These are phyloP conservation scores for Rubroshorea leprosula DNA, from an alignment of 345 rosid species.

Conservation along the genomic window DNA sequence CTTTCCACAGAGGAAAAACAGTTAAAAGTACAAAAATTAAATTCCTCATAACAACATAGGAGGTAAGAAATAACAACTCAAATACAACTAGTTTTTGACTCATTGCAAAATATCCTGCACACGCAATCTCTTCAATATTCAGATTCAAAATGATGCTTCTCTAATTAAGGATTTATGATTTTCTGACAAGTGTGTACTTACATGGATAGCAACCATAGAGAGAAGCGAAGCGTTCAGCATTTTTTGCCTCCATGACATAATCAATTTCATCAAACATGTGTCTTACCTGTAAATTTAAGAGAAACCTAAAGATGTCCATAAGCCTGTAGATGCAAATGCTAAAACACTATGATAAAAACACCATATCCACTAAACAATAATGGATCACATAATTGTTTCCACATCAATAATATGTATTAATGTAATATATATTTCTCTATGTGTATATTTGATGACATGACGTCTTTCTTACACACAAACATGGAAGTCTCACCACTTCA, in stretches of 20 bases:
- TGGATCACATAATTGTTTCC: background rate
- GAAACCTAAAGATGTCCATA: conserved; percentile 38
- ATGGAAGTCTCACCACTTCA: conserved; percentile 65
- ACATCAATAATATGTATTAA: background rate
- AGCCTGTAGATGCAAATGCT: conserved; percentile 22
- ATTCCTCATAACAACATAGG: conserved; percentile 5
- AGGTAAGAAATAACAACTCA: background rate
- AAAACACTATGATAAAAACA: background rate
- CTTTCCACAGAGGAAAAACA: background rate
- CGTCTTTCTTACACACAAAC: no score
- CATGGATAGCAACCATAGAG: conserved; percentile 52
- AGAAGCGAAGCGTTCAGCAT: conserved; percentile 91
- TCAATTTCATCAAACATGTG: conserved; percentile 99
- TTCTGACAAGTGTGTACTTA: conserved; percentile 27
- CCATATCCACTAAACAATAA: no score
- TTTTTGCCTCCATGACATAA: conserved; percentile 77
- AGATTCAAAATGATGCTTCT: no score
- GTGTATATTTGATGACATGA: no score
- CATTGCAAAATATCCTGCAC: background rate
- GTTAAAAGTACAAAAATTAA: background rate
- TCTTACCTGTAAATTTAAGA: conserved; percentile 80
- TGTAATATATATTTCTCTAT: background rate
- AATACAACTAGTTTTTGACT: background rate
- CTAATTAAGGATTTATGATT: conserved; percentile 3
- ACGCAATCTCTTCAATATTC: background rate